Conservation (phyloP, 2,329 filamentous ascomycete genomes). For the Pseudofabraea citricarpa region DNA sequence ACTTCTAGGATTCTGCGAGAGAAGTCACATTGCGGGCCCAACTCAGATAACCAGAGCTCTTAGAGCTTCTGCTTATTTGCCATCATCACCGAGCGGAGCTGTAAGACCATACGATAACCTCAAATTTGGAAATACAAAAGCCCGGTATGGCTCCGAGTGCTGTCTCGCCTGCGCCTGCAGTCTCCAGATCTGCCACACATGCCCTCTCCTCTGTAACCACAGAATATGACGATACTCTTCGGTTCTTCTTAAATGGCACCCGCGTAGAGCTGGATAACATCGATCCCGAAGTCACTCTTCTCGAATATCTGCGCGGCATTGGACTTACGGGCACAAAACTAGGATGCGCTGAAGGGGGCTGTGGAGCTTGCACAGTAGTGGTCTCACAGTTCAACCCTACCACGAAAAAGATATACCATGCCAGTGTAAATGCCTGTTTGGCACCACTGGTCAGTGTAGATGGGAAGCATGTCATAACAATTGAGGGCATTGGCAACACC, state of each 20-base stretch:
- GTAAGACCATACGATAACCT: too few species aligned
- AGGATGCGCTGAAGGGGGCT: slow-evolving; percentile 94
- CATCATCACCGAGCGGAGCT: too few species aligned
- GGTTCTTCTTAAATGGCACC: slow-evolving; percentile 94
- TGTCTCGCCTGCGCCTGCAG: slow-evolving; percentile 38
- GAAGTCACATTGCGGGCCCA: too few species aligned
- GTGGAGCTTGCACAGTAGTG: slow-evolving; percentile 93
- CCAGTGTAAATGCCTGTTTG: slow-evolving; percentile 92
- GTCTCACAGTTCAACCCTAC: slow-evolving; percentile 84
- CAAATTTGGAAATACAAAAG: too few species aligned
- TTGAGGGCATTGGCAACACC: slow-evolving; percentile 90
- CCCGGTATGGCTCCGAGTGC: slow-evolving; percentile 51
- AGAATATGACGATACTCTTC: slow-evolving; percentile 78
- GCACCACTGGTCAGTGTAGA: slow-evolving; percentile 90
- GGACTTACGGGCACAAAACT: slow-evolving; percentile 94
- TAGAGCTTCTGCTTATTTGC: too few species aligned
- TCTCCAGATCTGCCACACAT: slow-evolving; percentile 16
- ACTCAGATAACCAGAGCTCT: too few species aligned
- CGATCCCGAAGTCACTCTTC: slow-evolving; percentile 84
- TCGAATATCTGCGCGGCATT: slow-evolving; percentile 90
- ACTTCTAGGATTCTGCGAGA: too few species aligned
- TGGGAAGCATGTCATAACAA: slow-evolving; percentile 96
- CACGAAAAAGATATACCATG: slow-evolving; percentile 90
- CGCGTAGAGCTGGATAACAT: slow-evolving; percentile 79
- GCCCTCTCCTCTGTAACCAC: slow-evolving; percentile 61